Evolutionary conservation across 768 basidiomycete genomes (phyloP).

Genomic region (Hortiboletus campestris): DNA sequence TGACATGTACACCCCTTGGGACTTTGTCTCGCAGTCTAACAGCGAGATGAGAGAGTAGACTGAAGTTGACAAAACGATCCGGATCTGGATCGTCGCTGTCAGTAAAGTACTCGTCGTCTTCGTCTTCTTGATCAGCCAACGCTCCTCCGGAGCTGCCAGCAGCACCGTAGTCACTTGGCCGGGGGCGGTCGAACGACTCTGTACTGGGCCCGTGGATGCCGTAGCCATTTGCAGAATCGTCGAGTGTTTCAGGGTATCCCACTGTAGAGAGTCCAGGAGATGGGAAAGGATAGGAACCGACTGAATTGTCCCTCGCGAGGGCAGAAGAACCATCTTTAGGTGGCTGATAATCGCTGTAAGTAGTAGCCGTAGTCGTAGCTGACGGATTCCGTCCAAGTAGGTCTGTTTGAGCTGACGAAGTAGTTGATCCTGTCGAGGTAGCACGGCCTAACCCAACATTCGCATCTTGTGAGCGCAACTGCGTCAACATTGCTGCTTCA

Average conservation of each 20-base stretch:
- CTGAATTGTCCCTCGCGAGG: constrained; percentile 16
- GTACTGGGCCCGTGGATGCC: constrained; percentile 17
- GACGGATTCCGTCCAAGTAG: constrained; percentile 26
- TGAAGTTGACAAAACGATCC: constrained; percentile 82
- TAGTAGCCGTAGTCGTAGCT: constrained; percentile 26
- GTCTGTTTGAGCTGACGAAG: constrained; percentile 27
- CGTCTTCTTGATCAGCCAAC: constrained; percentile 27
- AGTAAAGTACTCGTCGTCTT: constrained; percentile 32
- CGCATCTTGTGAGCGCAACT: constrained; percentile 10
- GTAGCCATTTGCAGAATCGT: constrained; percentile 21
- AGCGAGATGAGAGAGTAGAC: constrained; percentile 84
- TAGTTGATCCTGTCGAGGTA: constrained; percentile 29
- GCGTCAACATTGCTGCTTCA: constrained; percentile 1
- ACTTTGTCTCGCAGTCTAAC: constrained; percentile 89
- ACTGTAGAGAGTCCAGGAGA: constrained; percentile 25
- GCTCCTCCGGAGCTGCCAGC: constrained; percentile 17
- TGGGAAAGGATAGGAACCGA: constrained; percentile 18
- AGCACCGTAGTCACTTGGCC: constrained; percentile 18
- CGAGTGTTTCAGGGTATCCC: constrained; percentile 13
- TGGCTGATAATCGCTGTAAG: constrained; percentile 16
- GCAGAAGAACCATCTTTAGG: constrained; percentile 16
- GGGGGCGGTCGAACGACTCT: constrained; percentile 28
- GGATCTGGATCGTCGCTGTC: constrained; percentile 65
- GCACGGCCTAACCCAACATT: constrained; percentile 25
- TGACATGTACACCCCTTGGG: constrained; percentile 81